These are phyloP conservation scores for Vigna trinervia DNA, from an alignment of 306 rosid species.

Conservation along the genomic window DNA sequence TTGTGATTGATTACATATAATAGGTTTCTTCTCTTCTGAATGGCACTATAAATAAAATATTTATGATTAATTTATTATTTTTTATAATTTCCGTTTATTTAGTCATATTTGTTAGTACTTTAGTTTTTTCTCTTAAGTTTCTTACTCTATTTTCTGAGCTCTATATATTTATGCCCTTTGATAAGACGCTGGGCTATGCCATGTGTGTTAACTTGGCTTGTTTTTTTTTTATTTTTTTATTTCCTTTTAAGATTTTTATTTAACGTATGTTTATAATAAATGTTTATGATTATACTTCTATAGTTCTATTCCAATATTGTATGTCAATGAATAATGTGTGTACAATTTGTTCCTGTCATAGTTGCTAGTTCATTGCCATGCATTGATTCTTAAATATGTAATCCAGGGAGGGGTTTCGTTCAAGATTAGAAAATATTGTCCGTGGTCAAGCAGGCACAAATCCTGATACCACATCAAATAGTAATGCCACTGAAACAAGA, in stretches of 20 bases:
- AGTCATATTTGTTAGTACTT: slow-evolving; percentile 10
- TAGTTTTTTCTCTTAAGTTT: slow-evolving; percentile 24
- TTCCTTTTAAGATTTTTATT: neutral
- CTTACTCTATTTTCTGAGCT: slow-evolving; percentile 20
- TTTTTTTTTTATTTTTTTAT: neutral
- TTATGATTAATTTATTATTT: slow-evolving; percentile 33
- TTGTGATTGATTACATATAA: neutral
- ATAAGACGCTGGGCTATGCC: slow-evolving; percentile 1
- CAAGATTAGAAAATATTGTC: slow-evolving; percentile 88
- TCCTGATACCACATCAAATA: slow-evolving; percentile 68
- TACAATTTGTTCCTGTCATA: slow-evolving; percentile 26
- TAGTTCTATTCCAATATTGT: slow-evolving; percentile 27
- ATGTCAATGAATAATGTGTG: slow-evolving; percentile 28
- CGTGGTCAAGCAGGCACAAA: slow-evolving; percentile 82
- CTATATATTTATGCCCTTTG: slow-evolving; percentile 25
- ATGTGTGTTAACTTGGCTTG: slow-evolving; percentile 14
- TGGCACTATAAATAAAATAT: neutral
- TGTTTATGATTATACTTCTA: slow-evolving; percentile 21
- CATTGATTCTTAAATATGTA: slow-evolving; percentile 42
- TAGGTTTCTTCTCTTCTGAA: slow-evolving; percentile 9
- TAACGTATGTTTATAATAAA: neutral
- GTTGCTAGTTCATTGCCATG: slow-evolving; percentile 39
- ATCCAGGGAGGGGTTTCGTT: slow-evolving; percentile 92
- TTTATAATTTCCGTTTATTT: neutral
- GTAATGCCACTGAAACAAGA: slow-evolving; percentile 67